Percentiles rank a stretch among this genome's conserved stretches.
These are phyloP conservation scores for Podospora australis DNA, from an alignment of 495 filamentous ascomycete genomes.

Conservation along the genomic window DNA sequence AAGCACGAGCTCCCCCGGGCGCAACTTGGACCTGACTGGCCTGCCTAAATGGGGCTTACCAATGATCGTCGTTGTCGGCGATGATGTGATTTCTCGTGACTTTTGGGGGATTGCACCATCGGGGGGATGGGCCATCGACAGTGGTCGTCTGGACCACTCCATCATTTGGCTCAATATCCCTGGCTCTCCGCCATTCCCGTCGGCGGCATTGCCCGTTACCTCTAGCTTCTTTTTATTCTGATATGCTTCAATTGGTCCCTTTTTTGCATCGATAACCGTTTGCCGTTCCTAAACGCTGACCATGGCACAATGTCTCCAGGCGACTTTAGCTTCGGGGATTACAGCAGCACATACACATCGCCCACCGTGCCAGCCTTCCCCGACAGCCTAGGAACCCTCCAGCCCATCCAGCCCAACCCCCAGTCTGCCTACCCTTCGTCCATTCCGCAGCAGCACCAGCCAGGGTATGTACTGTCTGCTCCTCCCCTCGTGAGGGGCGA, in stretches of 20 bases:
- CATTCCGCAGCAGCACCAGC: slow-evolving; percentile 33
- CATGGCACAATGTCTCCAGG: slow-evolving; percentile 46
- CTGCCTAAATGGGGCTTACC: slow-evolving; percentile 28
- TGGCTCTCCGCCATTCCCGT: slow-evolving; percentile 25
- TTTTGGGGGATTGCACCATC: slow-evolving; percentile 30
- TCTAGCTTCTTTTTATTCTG: slow-evolving; percentile 9
- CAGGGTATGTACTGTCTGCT: slow-evolving; percentile 36
- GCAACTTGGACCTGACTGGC: slow-evolving; percentile 4
- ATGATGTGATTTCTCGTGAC: slow-evolving; percentile 41
- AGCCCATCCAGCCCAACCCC: slow-evolving; percentile 42
- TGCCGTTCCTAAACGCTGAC: slow-evolving; percentile 22
- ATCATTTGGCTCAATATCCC: slow-evolving; percentile 17
- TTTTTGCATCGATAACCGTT: slow-evolving; percentile 19
- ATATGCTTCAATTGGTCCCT: slow-evolving; percentile 11
- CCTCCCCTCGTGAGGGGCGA: slow-evolving; percentile 35
- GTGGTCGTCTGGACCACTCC: slow-evolving; percentile 7
- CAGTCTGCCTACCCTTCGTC: slow-evolving; percentile 32
- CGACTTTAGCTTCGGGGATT: slow-evolving; percentile 44
- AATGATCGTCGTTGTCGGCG: slow-evolving; percentile 27
- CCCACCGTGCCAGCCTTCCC: slow-evolving; percentile 40
- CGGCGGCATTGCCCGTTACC: slow-evolving; percentile 18
- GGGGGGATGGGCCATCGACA: slow-evolving; percentile 26
- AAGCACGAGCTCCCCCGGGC: slow-evolving; percentile 10
- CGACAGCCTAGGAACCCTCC: slow-evolving; percentile 37
- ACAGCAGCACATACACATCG: slow-evolving; percentile 38